phyloP scores from a whole-genome alignment of 2,329 filamentous ascomycete genomes.

The Alternaria sp. region DNA sequence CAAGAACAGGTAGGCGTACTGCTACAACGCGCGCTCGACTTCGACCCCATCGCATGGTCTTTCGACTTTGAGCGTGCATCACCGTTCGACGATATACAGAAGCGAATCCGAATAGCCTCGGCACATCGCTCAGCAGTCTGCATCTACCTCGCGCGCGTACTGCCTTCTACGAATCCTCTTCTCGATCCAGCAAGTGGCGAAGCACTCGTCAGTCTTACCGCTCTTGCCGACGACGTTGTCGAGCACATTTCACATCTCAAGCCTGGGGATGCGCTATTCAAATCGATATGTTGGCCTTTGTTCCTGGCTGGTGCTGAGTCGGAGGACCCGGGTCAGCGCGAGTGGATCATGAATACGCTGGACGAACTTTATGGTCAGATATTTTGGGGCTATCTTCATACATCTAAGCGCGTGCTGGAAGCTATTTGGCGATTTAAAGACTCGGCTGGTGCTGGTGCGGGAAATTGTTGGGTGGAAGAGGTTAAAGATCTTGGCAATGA shows the following conservation, averaged over 20 bases:
- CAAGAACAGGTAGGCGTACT: conserved; percentile 40
- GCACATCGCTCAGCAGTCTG: conserved; percentile 54
- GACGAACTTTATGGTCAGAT: conserved; percentile 46
- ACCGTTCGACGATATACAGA: conserved; percentile 44
- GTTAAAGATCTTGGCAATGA: conserved; percentile 46
- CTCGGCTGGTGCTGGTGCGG: conserved; percentile 27
- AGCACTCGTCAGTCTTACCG: conserved; percentile 47
- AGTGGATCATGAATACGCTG: conserved; percentile 61
- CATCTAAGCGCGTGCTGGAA: conserved; percentile 46
- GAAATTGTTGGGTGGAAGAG: conserved; percentile 48
- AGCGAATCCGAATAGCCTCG: conserved; percentile 49
- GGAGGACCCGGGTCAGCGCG: conserved; percentile 57
- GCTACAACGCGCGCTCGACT: conserved; percentile 39
- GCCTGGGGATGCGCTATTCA: conserved; percentile 63
- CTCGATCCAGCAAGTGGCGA: conserved; percentile 53
- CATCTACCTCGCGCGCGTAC: conserved; percentile 49
- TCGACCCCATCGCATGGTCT: conserved; percentile 48
- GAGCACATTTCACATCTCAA: conserved; percentile 61
- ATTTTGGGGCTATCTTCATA: conserved; percentile 52
- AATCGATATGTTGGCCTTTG: conserved; percentile 67
- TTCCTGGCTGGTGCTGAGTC: conserved; percentile 67
- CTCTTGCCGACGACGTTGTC: conserved; percentile 61
- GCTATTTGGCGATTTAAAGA: conserved; percentile 49
- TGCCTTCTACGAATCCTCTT: conserved; percentile 45
- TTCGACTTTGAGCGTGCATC: conserved; percentile 44